These are phyloP conservation scores for Lolium perenne DNA, from an alignment of 176 grass and related monocot species.

Conservation along the genomic window DNA sequence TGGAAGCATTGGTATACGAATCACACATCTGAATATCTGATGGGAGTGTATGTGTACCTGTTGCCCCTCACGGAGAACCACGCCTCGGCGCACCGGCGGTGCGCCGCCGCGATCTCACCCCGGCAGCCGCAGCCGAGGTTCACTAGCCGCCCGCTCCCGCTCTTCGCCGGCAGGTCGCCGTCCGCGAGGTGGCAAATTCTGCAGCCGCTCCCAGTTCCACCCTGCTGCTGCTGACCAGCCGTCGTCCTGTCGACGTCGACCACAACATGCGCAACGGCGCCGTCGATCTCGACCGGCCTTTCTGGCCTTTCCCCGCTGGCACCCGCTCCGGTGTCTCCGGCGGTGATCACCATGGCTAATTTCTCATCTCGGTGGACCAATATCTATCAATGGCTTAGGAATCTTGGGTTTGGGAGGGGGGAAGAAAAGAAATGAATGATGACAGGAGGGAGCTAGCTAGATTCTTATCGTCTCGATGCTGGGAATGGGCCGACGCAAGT, in stretches of 20 bases:
- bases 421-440: constrained; percentile 8
- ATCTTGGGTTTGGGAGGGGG: neutral
- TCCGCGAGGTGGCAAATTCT: constrained; percentile 59
- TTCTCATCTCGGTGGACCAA: constrained; percentile 1
- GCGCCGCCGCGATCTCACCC: constrained; percentile 66
- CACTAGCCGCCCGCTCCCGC: constrained; percentile 44
- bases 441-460: neutral
- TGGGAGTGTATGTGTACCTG: constrained; percentile 34
- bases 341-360: constrained; percentile 35
- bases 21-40: neutral
- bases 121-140: constrained; percentile 76
- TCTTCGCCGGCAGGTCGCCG: constrained; percentile 35
- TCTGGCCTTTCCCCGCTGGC: neutral
- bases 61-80: constrained; percentile 82
- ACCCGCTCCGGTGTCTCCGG: neutral
- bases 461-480: constrained; percentile 28
- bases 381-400: neutral
- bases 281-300: neutral
- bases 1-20: neutral
- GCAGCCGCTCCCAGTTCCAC: constrained; percentile 30
- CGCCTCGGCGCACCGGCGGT: constrained; percentile 69
- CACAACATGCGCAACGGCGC: neutral
- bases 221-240: neutral
- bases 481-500: constrained; percentile 29
- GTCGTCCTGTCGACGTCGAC: constrained; percentile 1